Percentiles rank a stretch among this genome's conserved stretches.
Evolutionary conservation across 805 yeast genomes (phyloP).

Genomic region (Yarrowia hollandica): DNA sequence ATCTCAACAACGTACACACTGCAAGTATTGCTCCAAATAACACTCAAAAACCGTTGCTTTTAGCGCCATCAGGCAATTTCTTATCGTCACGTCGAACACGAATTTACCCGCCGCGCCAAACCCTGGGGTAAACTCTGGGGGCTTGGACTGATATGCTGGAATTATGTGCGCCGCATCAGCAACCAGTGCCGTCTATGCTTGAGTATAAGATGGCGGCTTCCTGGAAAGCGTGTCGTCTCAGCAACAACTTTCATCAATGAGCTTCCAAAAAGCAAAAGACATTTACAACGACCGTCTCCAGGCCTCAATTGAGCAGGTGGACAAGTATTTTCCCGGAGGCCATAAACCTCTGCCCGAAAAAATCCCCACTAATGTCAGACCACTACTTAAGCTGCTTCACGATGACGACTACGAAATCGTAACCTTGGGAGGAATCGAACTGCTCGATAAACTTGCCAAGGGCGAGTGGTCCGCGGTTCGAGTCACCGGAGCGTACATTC

Average conservation of each 20-base stretch:
- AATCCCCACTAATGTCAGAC: slow-evolving; percentile 2
- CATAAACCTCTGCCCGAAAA: slow-evolving; percentile 8
- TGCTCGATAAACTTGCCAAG: not conserved
- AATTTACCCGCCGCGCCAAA: too few species aligned
- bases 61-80: too few species aligned
- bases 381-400: slow-evolving; percentile 2
- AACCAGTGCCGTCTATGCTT: too few species aligned
- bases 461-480: slow-evolving; percentile 42
- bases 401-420: slow-evolving; percentile 5
- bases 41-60: too few species aligned
- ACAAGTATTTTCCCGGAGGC: slow-evolving; percentile 5
- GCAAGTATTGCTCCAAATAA: too few species aligned
- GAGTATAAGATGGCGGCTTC: too few species aligned
- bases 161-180: too few species aligned
- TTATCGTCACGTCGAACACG: too few species aligned
- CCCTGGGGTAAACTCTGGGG: too few species aligned
- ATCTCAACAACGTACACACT: too few species aligned
- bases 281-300: slow-evolving; percentile 18
- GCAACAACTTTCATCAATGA: not conserved
- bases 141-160: too few species aligned
- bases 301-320: slow-evolving; percentile 2
- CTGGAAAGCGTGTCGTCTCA: too few species aligned
- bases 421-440: slow-evolving; percentile 3
- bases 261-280: not conserved
- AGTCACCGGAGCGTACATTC: slow-evolving; percentile 57